A percentile compares a stretch with the other conserved stretches of the same genome.
Conservation (phyloP, 371 early-diverging fungal species). For the Apophysomyces elegans region DNA sequence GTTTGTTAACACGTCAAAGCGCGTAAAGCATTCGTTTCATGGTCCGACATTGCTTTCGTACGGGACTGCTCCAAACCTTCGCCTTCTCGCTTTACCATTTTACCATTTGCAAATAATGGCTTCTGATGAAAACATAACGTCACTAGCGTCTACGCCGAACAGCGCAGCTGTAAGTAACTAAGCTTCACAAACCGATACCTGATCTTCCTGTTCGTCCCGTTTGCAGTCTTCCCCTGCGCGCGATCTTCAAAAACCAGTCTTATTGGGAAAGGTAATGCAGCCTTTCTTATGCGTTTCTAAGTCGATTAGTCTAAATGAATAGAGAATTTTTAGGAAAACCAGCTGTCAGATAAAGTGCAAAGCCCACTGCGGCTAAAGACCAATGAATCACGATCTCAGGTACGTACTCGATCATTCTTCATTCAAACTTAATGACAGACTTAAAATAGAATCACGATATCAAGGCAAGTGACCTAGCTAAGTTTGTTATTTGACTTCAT, state of each 20-base stretch:
- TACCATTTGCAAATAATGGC: neutral
- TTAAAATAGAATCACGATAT: neutral
- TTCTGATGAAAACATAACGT: neutral
- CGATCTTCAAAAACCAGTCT: conserved; percentile 6
- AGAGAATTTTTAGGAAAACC: conserved; percentile 1
- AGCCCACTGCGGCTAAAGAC: conserved; percentile 1
- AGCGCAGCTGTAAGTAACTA: neutral
- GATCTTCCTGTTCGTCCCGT: neutral
- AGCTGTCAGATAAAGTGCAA: neutral
- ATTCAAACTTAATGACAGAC: neutral
- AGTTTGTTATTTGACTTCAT: neutral
- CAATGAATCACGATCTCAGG: neutral
- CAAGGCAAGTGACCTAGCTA: conserved; percentile 5
- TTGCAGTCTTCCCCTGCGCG: neutral
- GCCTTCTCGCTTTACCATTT: no score
- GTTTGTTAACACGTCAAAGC: no score
- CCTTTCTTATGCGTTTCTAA: neutral
- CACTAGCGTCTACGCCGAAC: neutral
- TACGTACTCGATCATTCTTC: neutral
- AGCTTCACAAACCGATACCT: neutral
- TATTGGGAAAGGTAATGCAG: conserved; percentile 1
- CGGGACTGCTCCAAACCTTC: no score
- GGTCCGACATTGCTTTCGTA: no score
- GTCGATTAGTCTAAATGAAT: neutral
- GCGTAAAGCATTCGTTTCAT: no score